These are phyloP conservation scores for Cytospora leucostoma DNA, from an alignment of 2,329 filamentous ascomycete genomes.

Conservation along the genomic window DNA sequence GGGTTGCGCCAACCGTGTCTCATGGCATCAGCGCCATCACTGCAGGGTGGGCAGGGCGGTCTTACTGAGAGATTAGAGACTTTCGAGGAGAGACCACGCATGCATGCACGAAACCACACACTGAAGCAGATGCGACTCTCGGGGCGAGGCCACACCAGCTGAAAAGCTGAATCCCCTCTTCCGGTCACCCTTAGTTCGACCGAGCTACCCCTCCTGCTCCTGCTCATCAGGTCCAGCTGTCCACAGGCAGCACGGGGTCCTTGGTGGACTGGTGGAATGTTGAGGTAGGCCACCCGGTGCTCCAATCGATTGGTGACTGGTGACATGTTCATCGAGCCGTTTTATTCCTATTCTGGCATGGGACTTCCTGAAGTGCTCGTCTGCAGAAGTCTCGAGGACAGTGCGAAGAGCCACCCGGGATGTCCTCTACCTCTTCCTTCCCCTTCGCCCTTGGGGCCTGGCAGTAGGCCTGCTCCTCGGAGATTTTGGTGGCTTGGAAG, in stretches of 20 bases:
- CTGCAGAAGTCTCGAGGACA: slow-evolving; percentile 16
- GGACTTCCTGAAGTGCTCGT: not conserved
- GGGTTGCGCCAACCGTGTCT: slow-evolving; percentile 25
- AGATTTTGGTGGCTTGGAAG: slow-evolving; percentile 18
- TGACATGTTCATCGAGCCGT: slow-evolving; percentile 7
- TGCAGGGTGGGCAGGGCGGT: slow-evolving; percentile 16
- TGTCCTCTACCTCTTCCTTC: slow-evolving; percentile 3
- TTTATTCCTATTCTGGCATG: slow-evolving; percentile 16
- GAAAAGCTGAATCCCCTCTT: slow-evolving; percentile 1
- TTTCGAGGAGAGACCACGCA: not conserved
- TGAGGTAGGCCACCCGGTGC: slow-evolving; percentile 5
- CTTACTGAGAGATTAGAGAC: slow-evolving; percentile 25
- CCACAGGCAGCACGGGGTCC: slow-evolving; percentile 11
- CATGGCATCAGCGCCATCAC: slow-evolving; percentile 26
- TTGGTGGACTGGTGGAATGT: slow-evolving; percentile 7
- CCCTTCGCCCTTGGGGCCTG: not conserved
- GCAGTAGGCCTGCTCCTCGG: slow-evolving; percentile 7
- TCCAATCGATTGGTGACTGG: slow-evolving; percentile 6
- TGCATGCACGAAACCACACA: not conserved
- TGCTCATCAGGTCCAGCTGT: slow-evolving; percentile 13
- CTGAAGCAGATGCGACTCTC: not conserved
- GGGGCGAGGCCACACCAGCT: slow-evolving; percentile 5
- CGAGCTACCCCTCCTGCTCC: not conserved
- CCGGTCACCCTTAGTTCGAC: not conserved
- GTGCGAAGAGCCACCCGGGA: slow-evolving; percentile 12